phyloP scores from a whole-genome alignment of 257 asterid species.

The Nicotiana otophora region DNA sequence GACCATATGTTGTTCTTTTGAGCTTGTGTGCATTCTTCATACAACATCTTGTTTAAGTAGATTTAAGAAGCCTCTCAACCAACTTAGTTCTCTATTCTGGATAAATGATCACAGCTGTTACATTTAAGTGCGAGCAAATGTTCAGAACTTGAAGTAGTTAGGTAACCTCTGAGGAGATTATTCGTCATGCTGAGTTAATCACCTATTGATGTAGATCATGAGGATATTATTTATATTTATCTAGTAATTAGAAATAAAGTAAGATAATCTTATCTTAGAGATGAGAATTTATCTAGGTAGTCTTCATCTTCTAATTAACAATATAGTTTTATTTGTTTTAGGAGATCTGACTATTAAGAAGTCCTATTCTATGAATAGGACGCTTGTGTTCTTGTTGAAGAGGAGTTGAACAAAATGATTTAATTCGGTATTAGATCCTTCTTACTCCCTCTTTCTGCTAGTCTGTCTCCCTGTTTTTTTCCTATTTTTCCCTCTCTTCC shows the following conservation, averaged over 20 bases:
- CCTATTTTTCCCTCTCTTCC: not conserved
- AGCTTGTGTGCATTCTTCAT: no score
- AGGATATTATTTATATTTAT: no score
- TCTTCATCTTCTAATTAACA: not conserved
- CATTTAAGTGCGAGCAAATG: no score
- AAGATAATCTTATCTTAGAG: not conserved
- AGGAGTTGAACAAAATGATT: not conserved
- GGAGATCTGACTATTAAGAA: not conserved
- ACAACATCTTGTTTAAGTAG: no score
- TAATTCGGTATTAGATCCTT: not conserved
- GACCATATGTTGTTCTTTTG: not conserved
- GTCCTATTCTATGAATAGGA: not conserved
- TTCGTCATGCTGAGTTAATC: no score
- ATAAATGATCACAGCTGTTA: no score
- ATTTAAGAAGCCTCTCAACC: no score
- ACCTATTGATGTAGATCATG: not conserved
- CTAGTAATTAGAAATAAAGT: not conserved
- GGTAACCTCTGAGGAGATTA: no score
- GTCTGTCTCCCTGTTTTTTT: not conserved
- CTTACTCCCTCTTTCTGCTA: no score
- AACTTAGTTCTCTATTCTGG: no score
- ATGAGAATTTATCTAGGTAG: not conserved
- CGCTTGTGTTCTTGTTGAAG: not conserved
- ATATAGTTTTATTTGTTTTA: not conserved
- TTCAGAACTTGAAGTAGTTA: no score